These are phyloP conservation scores for Ambrosiella beaveri DNA, from an alignment of 2,329 filamentous ascomycete species.

Conservation along the genomic window DNA sequence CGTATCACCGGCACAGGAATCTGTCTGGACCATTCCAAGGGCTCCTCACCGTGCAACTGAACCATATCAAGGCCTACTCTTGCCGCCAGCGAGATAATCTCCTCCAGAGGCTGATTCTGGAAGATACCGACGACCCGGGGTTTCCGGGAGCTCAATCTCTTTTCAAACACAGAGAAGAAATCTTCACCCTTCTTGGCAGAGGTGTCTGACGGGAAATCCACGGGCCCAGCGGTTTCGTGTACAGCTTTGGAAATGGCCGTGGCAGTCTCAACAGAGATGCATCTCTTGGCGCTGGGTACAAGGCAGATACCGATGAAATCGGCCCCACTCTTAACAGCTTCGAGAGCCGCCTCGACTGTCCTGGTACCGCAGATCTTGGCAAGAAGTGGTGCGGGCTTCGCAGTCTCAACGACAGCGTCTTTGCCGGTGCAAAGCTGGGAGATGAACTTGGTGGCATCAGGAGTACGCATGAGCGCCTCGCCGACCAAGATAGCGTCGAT, in stretches of 20 bases:
- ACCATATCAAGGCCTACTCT: slow-evolving; percentile 69
- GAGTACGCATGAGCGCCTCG: slow-evolving; percentile 86
- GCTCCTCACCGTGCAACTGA: slow-evolving; percentile 83
- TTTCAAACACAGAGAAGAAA: slow-evolving; percentile 48
- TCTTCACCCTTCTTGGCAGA: slow-evolving; percentile 31
- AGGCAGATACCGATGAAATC: slow-evolving; percentile 89
- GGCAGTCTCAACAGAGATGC: slow-evolving; percentile 62
- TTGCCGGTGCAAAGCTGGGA: slow-evolving; percentile 56
- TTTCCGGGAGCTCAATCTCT: slow-evolving; percentile 34
- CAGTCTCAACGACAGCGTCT: slow-evolving; percentile 20
- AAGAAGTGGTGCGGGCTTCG: slow-evolving; percentile 34
- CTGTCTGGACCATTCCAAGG: slow-evolving; percentile 74
- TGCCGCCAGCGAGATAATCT: slow-evolving; percentile 63
- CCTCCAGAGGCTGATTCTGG: slow-evolving; percentile 70
- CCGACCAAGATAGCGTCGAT: slow-evolving; percentile 88
- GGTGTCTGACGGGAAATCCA: slow-evolving; percentile 17
- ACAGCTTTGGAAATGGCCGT: slow-evolving; percentile 64
- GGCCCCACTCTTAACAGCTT: slow-evolving; percentile 71
- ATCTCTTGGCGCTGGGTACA: slow-evolving; percentile 64
- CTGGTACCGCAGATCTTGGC: slow-evolving; percentile 95
- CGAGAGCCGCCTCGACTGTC: slow-evolving; percentile 59
- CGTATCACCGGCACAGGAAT: slow-evolving; percentile 86
- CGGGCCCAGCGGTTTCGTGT: slow-evolving; percentile 25
- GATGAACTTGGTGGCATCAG: slow-evolving; percentile 70
- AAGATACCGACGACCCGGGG: slow-evolving; percentile 87